Evolutionary conservation across 768 basidiomycete species (phyloP), one percentile per base, ranked within the genome.

Genomic region (Naganishia vaughanmartiniae): DNA sequence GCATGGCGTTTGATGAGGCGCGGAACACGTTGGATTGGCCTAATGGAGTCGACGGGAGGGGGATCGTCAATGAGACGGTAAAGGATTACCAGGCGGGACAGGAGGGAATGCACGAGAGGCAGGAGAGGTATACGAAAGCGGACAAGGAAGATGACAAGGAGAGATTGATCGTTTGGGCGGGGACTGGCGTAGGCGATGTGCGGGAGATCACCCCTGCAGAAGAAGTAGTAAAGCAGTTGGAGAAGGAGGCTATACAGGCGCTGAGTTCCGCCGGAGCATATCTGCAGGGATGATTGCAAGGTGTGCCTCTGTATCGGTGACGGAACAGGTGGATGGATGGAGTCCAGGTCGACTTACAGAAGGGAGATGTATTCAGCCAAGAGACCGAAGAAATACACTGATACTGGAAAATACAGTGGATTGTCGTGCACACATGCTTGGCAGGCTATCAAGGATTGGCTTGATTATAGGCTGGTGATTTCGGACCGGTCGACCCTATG

Each of bases 151-250:
- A 81, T 51, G 86, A 90, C 73, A 77, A 82, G 12, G 82, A 84
- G 67, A 83, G 87, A 53, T 84, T 87, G 70, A 79, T 89, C 2
- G 84, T 87, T 15, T 91, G 90, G 90, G 86, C 88, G 17, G 90
- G 89, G 53, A 84, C 85, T 48, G 86, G 88, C 19, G 85, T 89
- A 31, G 87, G 85, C 15, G 81, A 87, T 58, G 85, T 89, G 81
- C 82, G 83, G 26, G 80, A 83, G 57, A 82, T 84, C 73, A 81
- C 81, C 66, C 73, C 79, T 4, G 84, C 70, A 0, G 56, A 48
- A 28, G 66, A 69, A 6, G 65, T 72, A 31, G 65, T 72, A n/a
- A 36, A 48, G 46, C 56, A 72, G 56, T 21, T 72, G 31, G 48
- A 67, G 53, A 42, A 48, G 26, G 66, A 72, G 54, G 67, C 71